phyloP scores from a whole-genome alignment of 768 basidiomycete genomes.

The Agaricus subrufescens region DNA sequence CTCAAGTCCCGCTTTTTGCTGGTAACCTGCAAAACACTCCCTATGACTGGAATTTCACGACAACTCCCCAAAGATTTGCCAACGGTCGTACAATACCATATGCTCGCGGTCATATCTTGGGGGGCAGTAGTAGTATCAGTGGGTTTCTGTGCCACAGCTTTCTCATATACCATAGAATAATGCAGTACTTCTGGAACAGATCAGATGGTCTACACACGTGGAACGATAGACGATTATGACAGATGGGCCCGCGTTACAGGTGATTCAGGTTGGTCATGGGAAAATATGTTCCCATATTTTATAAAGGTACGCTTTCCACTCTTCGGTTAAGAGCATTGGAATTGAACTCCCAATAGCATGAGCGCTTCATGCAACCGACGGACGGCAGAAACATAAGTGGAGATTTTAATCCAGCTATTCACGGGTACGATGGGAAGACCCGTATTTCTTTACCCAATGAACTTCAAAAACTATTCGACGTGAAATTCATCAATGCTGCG shows the following conservation, averaged over 20 bases:
- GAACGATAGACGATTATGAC: constrained; percentile 11
- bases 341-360: constrained; percentile 13
- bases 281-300: constrained; percentile 22
- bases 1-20: constrained; percentile 12
- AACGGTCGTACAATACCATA: constrained; percentile 20
- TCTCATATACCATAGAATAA: no score
- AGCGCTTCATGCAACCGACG: constrained; percentile 15
- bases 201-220: constrained; percentile 18
- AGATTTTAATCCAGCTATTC: constrained; percentile 17
- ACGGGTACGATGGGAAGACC: constrained; percentile 15
- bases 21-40: neutral
- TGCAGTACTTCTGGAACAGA: neutral
- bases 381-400: constrained; percentile 14
- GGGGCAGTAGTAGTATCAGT: constrained; percentile 24
- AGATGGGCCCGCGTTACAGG: constrained; percentile 20
- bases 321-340: neutral
- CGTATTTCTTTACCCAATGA: constrained; percentile 15
- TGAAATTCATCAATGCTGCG: constrained; percentile 17
- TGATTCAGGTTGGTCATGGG: constrained; percentile 28
- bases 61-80: constrained; percentile 20
- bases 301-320: constrained; percentile 14
- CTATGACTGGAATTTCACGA: constrained; percentile 27
- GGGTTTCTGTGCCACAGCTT: no score
- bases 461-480: constrained; percentile 12
- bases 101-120: constrained; percentile 22